Conservation (phyloP, 352 stramenopile species). For the Plasmopara viticola region DNA sequence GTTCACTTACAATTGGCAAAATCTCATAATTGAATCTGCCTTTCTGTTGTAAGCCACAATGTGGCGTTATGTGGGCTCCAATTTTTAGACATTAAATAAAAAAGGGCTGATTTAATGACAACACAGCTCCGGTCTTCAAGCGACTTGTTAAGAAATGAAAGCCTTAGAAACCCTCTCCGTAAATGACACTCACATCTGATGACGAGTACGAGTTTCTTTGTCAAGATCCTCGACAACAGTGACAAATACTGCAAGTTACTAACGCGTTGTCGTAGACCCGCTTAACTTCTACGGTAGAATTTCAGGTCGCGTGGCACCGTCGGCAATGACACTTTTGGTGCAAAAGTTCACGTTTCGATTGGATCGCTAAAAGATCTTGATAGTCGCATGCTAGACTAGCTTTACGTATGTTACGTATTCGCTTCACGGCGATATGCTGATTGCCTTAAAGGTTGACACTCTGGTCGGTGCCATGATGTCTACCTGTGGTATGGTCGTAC, state of each 20-base stretch:
- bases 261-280: slow-evolving; percentile 49
- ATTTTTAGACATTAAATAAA: no score
- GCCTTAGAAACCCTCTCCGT: no score
- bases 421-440: slow-evolving; percentile 48
- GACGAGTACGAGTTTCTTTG: slow-evolving; percentile 60
- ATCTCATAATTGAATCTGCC: no score
- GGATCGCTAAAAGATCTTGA: slow-evolving; percentile 75
- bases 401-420: slow-evolving; percentile 61
- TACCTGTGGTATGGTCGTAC: slow-evolving; percentile 67
- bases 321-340: slow-evolving; percentile 45
- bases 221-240: slow-evolving; percentile 44
- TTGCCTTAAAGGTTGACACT: slow-evolving; percentile 61
- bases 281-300: slow-evolving; percentile 59
- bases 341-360: slow-evolving; percentile 77
- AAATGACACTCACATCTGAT: slow-evolving; percentile 4
- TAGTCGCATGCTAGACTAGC: slow-evolving; percentile 63
- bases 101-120: no score
- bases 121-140: no score
- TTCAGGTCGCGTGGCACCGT: slow-evolving; percentile 39
- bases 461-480: slow-evolving; percentile 78
- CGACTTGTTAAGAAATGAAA: no score
- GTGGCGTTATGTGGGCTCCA: no score
- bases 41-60: no score
- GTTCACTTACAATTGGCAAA: no score
- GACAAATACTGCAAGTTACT: slow-evolving; percentile 39